Evolutionary conservation across 768 basidiomycete genomes (phyloP), one percentile per base, ranked within the genome.

Genomic region (Kwoniella sp.): DNA sequence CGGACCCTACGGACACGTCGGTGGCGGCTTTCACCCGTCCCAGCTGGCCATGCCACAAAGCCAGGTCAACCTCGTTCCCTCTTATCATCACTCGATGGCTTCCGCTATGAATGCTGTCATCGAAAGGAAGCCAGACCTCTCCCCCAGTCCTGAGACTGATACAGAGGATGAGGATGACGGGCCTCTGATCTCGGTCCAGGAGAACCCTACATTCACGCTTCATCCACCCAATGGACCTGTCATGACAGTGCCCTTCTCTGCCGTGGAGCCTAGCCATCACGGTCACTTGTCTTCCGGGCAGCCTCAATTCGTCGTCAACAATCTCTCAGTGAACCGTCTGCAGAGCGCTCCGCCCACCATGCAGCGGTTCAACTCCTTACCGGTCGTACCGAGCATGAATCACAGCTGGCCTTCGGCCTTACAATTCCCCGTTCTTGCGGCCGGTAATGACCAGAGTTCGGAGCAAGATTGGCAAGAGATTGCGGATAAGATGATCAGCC

Each of bases 291-390:
- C 49, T 37, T 47, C 51, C 10, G 40, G 31, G 38, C 46, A 47
- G 22, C 33, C 54, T 12, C 59, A 58, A 42, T 19, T 50, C 33
- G 27, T 44, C 36, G 41, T 53, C n/a, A 28, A 44, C n/a, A 26
- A 29, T 2, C 46, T 33, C 5, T 28, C 44, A 2, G 47, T 46
- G n/a, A 36, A 28, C 25, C 52, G 63, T 27, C 46, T 69, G 3
- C 63, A 62, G 31, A 60, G 57, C 17, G 67, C 67, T 19, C 67
- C 67, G 0, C 60, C 67, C 6, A 45, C 34, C 12, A 33, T 69
- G 20, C 53, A 60, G 22, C 48, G 67, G 3, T 69, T 63, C 59
- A 53, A 63, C 42, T 63, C 63, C n/a, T 34, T 59, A 22, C 67
- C 67, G 4, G 11, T 46, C 17, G 33, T 62, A 9, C 63, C 66